These are phyloP conservation scores for Pyricularia sp. DNA, from an alignment of 2,329 filamentous ascomycete species.

Conservation along the genomic window DNA sequence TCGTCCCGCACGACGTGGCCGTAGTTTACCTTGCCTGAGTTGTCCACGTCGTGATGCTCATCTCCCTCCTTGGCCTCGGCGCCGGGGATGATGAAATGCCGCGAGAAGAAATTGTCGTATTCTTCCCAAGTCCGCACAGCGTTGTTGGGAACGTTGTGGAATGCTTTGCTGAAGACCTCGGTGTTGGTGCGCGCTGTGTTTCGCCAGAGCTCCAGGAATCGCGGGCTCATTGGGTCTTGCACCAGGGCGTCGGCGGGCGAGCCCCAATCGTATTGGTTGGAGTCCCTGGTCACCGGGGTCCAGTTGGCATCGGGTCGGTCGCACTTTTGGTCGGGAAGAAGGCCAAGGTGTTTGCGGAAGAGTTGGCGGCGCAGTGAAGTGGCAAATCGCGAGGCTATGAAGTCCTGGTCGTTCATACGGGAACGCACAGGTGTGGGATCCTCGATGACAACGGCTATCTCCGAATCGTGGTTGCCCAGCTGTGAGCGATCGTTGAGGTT, in stretches of 20 bases:
- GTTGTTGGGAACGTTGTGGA: constrained; percentile 66
- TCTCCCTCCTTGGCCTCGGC: constrained; percentile 24
- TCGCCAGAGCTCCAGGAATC: constrained; percentile 62
- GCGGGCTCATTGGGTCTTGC: constrained; percentile 55
- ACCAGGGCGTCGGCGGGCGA: constrained; percentile 56
- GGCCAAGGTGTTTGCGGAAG: constrained; percentile 80
- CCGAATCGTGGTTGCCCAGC: constrained; percentile 73
- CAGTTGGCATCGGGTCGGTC: constrained; percentile 61
- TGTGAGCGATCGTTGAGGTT: constrained; percentile 55
- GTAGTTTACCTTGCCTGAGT: constrained; percentile 56
- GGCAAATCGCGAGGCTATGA: constrained; percentile 58
- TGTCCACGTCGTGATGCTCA: constrained; percentile 21
- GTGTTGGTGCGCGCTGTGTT: constrained; percentile 64
- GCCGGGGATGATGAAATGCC: constrained; percentile 49
- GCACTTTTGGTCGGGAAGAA: constrained; percentile 60
- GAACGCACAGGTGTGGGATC: constrained; percentile 59
- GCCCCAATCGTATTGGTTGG: constrained; percentile 64
- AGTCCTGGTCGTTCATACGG: constrained; percentile 60
- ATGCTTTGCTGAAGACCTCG: constrained; percentile 65
- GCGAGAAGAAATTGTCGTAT: constrained; percentile 58
- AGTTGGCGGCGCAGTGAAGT: constrained; percentile 68
- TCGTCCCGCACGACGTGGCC: constrained; percentile 78
- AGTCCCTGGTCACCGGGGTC: constrained; percentile 52
- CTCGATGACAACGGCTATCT: constrained; percentile 78
- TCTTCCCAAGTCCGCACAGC: constrained; percentile 56